phyloP scores from a whole-genome alignment of 208 protist genomes.

The Acanthamoeba sp. region DNA sequence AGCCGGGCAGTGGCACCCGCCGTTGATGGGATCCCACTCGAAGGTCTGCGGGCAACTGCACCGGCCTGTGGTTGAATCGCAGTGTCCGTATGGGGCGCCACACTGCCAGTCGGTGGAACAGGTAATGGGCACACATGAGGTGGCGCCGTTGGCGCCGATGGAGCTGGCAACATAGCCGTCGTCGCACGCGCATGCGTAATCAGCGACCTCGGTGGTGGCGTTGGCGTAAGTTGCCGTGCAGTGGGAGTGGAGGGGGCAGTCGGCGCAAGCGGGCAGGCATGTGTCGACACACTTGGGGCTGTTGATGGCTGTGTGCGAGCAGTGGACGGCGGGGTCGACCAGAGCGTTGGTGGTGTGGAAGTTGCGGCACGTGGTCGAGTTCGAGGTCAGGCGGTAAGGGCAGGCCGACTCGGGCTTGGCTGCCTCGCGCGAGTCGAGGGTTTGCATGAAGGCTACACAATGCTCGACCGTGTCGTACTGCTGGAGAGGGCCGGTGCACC shows the following conservation, averaged over 20 bases:
- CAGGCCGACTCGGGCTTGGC: not conserved
- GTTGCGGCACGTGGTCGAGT: not conserved
- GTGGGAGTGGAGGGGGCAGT: not conserved
- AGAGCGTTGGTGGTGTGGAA: constrained; percentile 40
- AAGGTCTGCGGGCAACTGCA: not conserved
- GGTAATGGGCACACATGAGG: not conserved
- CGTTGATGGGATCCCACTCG: not conserved
- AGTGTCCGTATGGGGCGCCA: not conserved
- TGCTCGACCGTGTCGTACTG: not conserved
- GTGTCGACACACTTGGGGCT: not conserved
- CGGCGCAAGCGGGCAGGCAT: not conserved
- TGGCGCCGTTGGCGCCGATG: not conserved
- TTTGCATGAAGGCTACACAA: not conserved
- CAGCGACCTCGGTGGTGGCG: not conserved
- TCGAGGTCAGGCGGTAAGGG: constrained; percentile 27
- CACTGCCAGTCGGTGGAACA: not conserved
- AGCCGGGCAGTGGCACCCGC: not conserved
- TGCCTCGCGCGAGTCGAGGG: not conserved
- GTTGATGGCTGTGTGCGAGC: not conserved
- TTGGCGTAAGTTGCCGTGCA: not conserved
- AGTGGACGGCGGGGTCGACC: constrained; percentile 33
- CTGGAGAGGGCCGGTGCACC: not conserved
- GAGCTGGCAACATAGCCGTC: not conserved
- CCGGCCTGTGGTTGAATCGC: not conserved
- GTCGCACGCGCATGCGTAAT: constrained; percentile 23